These are phyloP conservation scores for Wickerhamomyces bovis DNA, from an alignment of 805 yeast genomes.

Conservation along the genomic window DNA sequence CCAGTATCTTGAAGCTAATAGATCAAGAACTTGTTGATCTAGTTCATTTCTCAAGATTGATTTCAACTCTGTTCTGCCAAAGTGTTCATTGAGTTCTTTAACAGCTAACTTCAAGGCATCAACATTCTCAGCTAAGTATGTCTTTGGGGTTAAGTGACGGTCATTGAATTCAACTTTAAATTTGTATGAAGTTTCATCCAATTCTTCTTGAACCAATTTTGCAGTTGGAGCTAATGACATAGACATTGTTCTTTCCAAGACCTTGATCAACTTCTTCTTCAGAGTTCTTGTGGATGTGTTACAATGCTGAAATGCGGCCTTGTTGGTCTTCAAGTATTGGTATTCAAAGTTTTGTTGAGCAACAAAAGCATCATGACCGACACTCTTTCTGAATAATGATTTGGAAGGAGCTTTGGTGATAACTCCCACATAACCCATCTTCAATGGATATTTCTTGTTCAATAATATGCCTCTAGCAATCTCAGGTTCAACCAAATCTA, in stretches of 20 bases:
- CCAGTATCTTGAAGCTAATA: conserved; percentile 91
- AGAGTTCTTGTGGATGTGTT: conserved; percentile 70
- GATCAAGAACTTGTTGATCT: conserved; percentile 84
- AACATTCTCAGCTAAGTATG: conserved; percentile 86
- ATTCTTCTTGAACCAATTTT: conserved; percentile 75
- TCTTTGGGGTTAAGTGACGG: conserved; percentile 87
- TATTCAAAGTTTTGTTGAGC: conserved; percentile 66
- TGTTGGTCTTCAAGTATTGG: conserved; percentile 57
- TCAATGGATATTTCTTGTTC: conserved; percentile 81
- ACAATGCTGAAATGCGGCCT: conserved; percentile 53
- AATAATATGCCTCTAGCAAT: conserved; percentile 61
- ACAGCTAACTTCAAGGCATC: conserved; percentile 81
- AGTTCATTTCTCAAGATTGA: conserved; percentile 74
- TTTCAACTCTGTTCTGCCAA: conserved; percentile 77
- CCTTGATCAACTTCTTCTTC: conserved; percentile 76
- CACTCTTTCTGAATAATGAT: conserved; percentile 44
- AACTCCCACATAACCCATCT: conserved; percentile 99
- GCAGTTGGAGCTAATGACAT: conserved; percentile 83
- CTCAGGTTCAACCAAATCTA: conserved; percentile 81
- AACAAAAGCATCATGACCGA: conserved; percentile 56
- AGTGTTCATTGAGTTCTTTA: conserved; percentile 77
- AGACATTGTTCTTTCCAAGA: conserved; percentile 89
- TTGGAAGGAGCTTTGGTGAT: conserved; percentile 69
- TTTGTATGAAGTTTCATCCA: conserved; percentile 87
- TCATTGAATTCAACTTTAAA: conserved; percentile 97